Base-by-base conservation (phyloP, 2,329 filamentous ascomycete species). In the Aspergillus japonicus region DNA sequence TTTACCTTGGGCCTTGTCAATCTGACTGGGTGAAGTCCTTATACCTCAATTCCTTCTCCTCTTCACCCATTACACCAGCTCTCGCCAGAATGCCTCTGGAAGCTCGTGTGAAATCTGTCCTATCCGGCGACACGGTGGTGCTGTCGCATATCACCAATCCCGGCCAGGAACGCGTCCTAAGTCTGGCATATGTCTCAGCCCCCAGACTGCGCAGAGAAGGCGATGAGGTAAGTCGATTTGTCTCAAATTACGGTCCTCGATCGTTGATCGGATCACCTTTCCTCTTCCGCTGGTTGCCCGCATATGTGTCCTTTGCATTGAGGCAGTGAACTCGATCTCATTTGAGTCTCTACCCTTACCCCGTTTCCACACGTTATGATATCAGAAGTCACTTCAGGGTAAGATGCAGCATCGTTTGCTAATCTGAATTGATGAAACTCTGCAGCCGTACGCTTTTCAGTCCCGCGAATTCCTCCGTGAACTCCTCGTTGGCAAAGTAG, bases 401-500 rank as follows among this genome's bases (percentile, higher is more conserved):
- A 53, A 6, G 10, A 11, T 2, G 6, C 16, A 24, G 19, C 4
- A 51, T 19, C 35, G 10, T 11, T 54, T 48, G 53, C 61, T 64
- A 23, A 63, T 35, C 50, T n/a, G 16, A 23, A 49, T 50, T 23
- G 5, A 23, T 33, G 19, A 24, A 31, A 58, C 49, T 54, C 23
- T 29, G 42, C 61, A 86, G 84, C 88, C 89, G 42, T 96, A 90
- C 73, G 92, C 91, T 60, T 99, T 97, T 78, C 89, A 95, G 78
- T 96, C 95, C 61, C 91, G 95, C 73, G 95, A 99, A 78, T 95
- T 90, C 75, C 85, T 99, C 62, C 90, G 95, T 71, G 88, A 89
- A 66, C 82, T 93, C 54, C 84, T 89, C 47, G 89, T 98, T 58
- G 94, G 94, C 73, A 96, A 96, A 77, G 85, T 88, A 29, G 83